These are phyloP conservation scores for Bauhinia variegata DNA, from an alignment of 306 rosid species.

Conservation along the genomic window DNA sequence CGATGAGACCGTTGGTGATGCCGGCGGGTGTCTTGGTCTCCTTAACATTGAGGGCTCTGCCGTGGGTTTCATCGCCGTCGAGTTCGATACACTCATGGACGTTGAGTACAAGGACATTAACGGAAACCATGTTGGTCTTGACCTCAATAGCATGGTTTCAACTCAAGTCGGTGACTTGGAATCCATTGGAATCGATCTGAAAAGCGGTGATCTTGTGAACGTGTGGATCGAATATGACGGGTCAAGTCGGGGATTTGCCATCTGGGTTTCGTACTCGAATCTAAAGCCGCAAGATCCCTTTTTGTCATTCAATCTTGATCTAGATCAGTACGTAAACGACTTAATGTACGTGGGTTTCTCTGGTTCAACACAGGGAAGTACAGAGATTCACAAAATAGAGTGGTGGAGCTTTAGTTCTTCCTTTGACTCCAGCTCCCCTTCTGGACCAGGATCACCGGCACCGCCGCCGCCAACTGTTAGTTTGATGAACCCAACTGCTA, in stretches of 20 bases:
- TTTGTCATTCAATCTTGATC: constrained; percentile 64
- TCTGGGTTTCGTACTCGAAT: constrained; percentile 91
- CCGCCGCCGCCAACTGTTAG: constrained; percentile 72
- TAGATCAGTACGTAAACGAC: constrained; percentile 66
- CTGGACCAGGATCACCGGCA: constrained; percentile 29
- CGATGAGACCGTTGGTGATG: constrained; percentile 57
- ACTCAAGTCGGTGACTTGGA: constrained; percentile 59
- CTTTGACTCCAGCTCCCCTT: constrained; percentile 41
- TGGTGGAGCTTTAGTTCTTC: constrained; percentile 97
- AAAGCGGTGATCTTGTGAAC: constrained; percentile 79
- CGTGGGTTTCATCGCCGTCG: constrained; percentile 68
- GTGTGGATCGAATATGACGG: constrained; percentile 91
- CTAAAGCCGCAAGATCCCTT: constrained; percentile 80
- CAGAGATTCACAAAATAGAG: constrained; percentile 76
- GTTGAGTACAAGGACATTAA: constrained; percentile 85
- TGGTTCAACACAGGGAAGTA: constrained; percentile 94
- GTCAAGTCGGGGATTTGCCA: constrained; percentile 47
- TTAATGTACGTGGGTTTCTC: constrained; percentile 97
- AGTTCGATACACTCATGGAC: constrained; percentile 92
- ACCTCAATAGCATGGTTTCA: constrained; percentile 77
- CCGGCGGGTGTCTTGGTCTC: constrained; percentile 85
- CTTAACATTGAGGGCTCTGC: constrained; percentile 17
- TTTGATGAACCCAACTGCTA: constrained; percentile 71
- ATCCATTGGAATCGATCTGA: constrained; percentile 67
- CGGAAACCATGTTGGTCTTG: constrained; percentile 94